Conservation (phyloP, 2,329 filamentous ascomycete genomes). For the Ophiostoma populinum region DNA sequence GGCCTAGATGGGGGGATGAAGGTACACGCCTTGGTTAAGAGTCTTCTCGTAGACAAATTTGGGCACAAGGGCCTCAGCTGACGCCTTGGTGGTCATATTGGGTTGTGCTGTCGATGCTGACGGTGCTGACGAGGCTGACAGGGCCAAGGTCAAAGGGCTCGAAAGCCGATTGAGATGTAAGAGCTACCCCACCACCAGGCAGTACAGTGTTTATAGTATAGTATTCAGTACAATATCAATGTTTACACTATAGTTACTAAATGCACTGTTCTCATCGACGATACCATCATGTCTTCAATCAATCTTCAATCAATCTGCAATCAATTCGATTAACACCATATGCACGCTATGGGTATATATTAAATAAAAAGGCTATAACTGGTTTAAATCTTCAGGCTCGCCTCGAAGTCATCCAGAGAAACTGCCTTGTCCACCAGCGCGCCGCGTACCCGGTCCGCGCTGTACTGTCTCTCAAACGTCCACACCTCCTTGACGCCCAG, state of each 20-base stretch:
- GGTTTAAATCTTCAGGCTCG: background rate
- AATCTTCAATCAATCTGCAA: too few species aligned
- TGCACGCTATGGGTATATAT: background rate
- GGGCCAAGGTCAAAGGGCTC: too few species aligned
- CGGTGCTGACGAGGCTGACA: background rate
- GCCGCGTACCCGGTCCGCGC: slow-evolving; percentile 12
- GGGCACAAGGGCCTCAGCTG: slow-evolving; percentile 19
- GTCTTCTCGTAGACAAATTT: slow-evolving; percentile 19
- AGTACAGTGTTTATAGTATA: too few species aligned
- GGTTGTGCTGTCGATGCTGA: background rate
- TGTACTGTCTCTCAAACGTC: slow-evolving; percentile 28
- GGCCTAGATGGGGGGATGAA: background rate
- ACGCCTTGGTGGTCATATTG: slow-evolving; percentile 8
- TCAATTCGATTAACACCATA: too few species aligned
- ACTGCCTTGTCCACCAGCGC: slow-evolving; percentile 23
- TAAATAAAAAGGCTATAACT: background rate
- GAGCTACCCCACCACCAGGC: background rate
- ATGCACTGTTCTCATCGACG: too few species aligned
- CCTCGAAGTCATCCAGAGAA: slow-evolving; percentile 8
- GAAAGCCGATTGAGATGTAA: background rate
- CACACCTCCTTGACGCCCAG: slow-evolving; percentile 48
- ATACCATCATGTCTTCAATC: background rate
- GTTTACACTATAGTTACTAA: background rate
- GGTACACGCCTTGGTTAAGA: slow-evolving; percentile 19
- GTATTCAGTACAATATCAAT: too few species aligned